Evolutionary conservation across 352 stramenopile genomes (phyloP).

Genomic region (Pythium diclinum): DNA sequence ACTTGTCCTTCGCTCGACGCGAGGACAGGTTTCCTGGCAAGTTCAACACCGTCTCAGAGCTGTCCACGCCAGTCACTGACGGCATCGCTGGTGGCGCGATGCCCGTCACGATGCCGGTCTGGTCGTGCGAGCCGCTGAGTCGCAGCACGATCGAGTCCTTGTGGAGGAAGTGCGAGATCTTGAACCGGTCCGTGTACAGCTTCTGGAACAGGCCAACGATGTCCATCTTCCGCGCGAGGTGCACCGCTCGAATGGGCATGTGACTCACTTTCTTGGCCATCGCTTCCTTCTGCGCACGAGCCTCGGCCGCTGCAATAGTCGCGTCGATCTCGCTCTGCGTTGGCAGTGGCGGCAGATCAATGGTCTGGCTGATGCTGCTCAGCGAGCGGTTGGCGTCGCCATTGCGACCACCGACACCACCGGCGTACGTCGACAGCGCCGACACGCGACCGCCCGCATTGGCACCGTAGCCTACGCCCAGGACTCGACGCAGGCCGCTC

Average conservation of each 20-base stretch:
- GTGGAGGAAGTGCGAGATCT: constrained; percentile 76
- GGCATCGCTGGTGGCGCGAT: constrained; percentile 17
- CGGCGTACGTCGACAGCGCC: constrained; percentile 3
- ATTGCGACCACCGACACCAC: neutral
- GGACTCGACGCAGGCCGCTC: constrained; percentile 33
- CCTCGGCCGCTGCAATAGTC: constrained; percentile 64
- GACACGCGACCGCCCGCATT: constrained; percentile 14
- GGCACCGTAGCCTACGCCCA: constrained; percentile 18
- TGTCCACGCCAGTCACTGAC: neutral
- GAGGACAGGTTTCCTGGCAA: constrained; percentile 57
- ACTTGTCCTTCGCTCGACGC: constrained; percentile 86
- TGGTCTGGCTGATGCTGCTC: constrained; percentile 24
- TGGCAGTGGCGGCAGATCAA: constrained; percentile 49
- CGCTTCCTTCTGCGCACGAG: constrained; percentile 37
- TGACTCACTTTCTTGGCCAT: constrained; percentile 59
- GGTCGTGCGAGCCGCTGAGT: constrained; percentile 41
- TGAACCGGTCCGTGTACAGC: constrained; percentile 82
- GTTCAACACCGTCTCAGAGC: constrained; percentile 36
- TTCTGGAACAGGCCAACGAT: constrained; percentile 84
- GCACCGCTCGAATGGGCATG: constrained; percentile 81
- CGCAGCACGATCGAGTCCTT: constrained; percentile 80
- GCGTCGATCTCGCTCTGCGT: constrained; percentile 63
- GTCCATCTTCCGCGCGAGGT: constrained; percentile 85
- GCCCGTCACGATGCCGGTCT: constrained; percentile 40
- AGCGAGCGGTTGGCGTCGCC: constrained; percentile 6